A percentile compares a stretch with the other conserved stretches of the same genome.
phyloP scores from a whole-genome alignment of 1,284 basidiomycete genomes.

The Ustilago crameri region DNA sequence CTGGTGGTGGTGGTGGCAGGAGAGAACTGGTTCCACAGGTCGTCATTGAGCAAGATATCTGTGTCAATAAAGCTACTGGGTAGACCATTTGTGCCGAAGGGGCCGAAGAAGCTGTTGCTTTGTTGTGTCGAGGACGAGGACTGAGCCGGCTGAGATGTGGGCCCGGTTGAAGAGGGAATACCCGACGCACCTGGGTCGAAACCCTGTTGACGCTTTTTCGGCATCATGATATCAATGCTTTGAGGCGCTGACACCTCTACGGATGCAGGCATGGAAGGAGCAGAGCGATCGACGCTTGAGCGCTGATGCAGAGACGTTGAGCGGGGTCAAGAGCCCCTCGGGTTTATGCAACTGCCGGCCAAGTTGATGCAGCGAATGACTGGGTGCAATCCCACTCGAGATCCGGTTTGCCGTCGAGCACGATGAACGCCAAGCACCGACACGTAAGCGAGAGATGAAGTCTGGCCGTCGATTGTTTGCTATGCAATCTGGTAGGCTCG shows the following conservation, averaged over 20 bases:
- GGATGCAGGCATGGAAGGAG: constrained; percentile 28
- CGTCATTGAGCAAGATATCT: constrained; percentile 54
- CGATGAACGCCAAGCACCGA: constrained; percentile 5
- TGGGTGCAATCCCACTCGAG: constrained; percentile 5
- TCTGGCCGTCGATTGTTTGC: constrained; percentile 1
- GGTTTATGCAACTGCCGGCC: constrained; percentile 2
- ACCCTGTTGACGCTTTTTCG: constrained; percentile 51
- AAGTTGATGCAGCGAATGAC: background rate
- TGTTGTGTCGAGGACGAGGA: constrained; percentile 6
- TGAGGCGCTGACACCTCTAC: constrained; percentile 35
- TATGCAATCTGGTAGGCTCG: background rate
- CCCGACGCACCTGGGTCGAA: constrained; percentile 33
- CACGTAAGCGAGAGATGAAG: constrained; percentile 4
- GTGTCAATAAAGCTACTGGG: constrained; percentile 56
- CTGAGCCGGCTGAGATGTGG: constrained; percentile 12
- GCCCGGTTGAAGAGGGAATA: constrained; percentile 11
- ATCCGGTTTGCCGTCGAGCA: background rate
- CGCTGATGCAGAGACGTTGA: constrained; percentile 1
- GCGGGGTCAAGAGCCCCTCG: constrained; percentile 1
- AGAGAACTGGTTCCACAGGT: constrained; percentile 51
- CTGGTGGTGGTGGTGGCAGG: constrained; percentile 23
- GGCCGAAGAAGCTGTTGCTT: constrained; percentile 36
- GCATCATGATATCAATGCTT: constrained; percentile 49
- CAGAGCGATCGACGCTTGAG: background rate
- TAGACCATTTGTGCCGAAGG: constrained; percentile 34